A percentile compares a stretch with the other conserved stretches of the same genome.
phyloP scores from a whole-genome alignment of 257 asterid species.

The Plantago elongata region DNA sequence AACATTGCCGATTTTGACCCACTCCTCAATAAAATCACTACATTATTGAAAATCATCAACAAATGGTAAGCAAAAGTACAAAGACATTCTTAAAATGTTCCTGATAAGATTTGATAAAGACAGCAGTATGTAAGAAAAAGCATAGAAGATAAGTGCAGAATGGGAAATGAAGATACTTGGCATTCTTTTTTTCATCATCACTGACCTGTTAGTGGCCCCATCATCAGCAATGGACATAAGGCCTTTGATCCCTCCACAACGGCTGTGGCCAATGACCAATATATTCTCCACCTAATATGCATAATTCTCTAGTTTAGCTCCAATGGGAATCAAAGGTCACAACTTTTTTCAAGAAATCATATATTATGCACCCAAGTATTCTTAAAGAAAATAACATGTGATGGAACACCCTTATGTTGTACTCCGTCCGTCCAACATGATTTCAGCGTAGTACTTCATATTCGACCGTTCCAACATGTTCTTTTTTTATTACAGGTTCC shows the following conservation, averaged over 20 bases:
- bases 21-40: slow-evolving; percentile 84
- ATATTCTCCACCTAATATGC: slow-evolving; percentile 73
- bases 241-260: slow-evolving; percentile 93
- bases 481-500: no score
- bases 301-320: slow-evolving; percentile 6
- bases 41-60: not conserved
- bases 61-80: not conserved
- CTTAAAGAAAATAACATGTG: no score
- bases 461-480: no score
- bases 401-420: no score
- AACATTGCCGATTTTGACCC: slow-evolving; percentile 67
- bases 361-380: no score
- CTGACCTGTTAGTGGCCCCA: slow-evolving; percentile 62
- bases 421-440: no score
- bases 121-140: no score
- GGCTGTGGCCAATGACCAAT: slow-evolving; percentile 82
- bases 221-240: slow-evolving; percentile 88
- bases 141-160: no score
- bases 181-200: not conserved
- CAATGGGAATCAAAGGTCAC: slow-evolving; percentile 5
- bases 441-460: no score
- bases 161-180: not conserved
- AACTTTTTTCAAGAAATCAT: no score
- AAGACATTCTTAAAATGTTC: not conserved
- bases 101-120: no score